Evolutionary conservation across 805 yeast genomes (phyloP).

Genomic region (Wickerhamiella shivajii): DNA sequence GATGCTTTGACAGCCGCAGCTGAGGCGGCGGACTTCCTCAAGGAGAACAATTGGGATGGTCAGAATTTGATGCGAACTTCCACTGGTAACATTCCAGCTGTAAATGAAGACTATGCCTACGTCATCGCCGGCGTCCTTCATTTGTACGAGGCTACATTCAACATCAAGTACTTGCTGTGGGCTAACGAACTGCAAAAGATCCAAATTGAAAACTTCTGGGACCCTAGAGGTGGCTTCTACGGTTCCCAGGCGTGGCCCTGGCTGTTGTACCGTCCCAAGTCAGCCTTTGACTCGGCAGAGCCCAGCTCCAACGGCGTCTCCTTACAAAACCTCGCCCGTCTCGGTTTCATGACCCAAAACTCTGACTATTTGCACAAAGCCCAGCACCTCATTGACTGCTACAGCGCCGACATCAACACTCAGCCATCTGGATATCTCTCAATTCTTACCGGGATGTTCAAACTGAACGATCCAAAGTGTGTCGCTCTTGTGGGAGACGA

Average conservation of each 20-base stretch:
- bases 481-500: constrained; percentile 3
- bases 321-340: constrained; percentile 21
- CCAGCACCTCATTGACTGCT: constrained; percentile 10
- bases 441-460: constrained; percentile 1
- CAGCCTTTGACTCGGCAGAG: constrained; percentile 25
- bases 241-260: constrained; percentile 16
- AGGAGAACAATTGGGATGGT: constrained; percentile 1
- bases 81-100: constrained; percentile 13
- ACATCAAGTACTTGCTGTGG: constrained; percentile 19
- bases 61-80: constrained; percentile 3
- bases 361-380: constrained; percentile 6
- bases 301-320: constrained; percentile 28
- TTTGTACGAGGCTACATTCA: constrained; percentile 23
- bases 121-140: constrained; percentile 25
- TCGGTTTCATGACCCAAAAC: constrained; percentile 15
- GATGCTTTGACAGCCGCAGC: constrained; percentile 19
- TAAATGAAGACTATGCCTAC: constrained; percentile 27
- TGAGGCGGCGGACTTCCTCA: constrained; percentile 16
- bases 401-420: constrained; percentile 12
- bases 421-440: constrained; percentile 13
- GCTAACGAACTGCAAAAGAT: constrained; percentile 23
- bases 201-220: constrained; percentile 24
- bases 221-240: constrained; percentile 24
- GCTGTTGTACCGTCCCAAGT: constrained; percentile 25
- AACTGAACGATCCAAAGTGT: neutral